Percentiles rank a stretch among this genome's conserved stretches.
Evolutionary conservation across 345 rosid genomes (phyloP).

Genomic region (Lenwebbia sp.): DNA sequence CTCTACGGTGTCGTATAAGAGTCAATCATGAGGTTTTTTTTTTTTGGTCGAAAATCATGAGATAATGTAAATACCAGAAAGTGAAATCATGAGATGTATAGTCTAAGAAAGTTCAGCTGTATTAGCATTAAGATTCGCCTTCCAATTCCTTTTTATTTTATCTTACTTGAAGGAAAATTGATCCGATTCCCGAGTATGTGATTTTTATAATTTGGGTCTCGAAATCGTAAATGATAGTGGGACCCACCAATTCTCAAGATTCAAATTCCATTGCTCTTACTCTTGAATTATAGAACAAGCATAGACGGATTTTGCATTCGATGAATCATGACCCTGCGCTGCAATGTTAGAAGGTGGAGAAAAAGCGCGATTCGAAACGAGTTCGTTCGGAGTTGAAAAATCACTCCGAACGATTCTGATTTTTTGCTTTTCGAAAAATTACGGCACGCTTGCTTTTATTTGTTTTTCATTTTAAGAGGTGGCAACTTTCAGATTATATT

Average conservation of each 20-base stretch:
- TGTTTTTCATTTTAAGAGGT: neutral
- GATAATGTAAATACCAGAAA: neutral
- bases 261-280: neutral
- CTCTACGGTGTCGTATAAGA: neutral
- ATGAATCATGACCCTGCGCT: neutral
- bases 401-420: too few relatives aligned
- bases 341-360: neutral
- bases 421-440: neutral
- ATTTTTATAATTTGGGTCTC: neutral
- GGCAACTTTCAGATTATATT: accelerated
- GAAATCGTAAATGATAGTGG: neutral
- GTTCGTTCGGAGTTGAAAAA: accelerated
- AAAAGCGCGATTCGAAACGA: neutral
- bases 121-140: neutral
- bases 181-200: neutral
- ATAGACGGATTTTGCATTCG: too few relatives aligned
- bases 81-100: neutral
- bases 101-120: neutral
- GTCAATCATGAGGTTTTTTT: neutral
- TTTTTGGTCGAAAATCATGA: too few relatives aligned
- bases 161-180: neutral
- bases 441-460: accelerated
- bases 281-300: too few relatives aligned
- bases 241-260: neutral
- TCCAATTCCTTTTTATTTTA: too few relatives aligned